Evolutionary conservation across 2,329 filamentous ascomycete genomes (phyloP), one percentile per base, ranked within the genome.

Genomic region (Torrubiella hemipterigena): DNA sequence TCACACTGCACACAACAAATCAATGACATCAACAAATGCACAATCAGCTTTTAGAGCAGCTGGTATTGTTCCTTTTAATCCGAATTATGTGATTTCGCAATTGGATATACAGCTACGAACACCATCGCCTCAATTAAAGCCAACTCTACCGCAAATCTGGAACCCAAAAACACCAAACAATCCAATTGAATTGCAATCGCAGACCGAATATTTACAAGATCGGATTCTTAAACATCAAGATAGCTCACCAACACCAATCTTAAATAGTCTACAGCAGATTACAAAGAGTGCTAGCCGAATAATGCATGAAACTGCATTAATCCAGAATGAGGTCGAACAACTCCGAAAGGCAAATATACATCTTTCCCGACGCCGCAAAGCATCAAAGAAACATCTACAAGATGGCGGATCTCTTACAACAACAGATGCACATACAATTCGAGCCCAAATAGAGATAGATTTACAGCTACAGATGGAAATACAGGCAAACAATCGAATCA

Each of bases 21-120:
- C 41, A 32, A 41, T 55, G 30, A 53, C 40, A 28, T 11, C 34
- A 28, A 31, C 39, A 34, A 55, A 54, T 35, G 46, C 48, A 20
- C 24, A 38, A 29, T 35, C 32, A 47, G 40, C 41, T 32, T 54
- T 55, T 40, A 29, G 37, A 43, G 46, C 42, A 36, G 46, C 49
- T 43, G 38, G 52, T 15, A 38, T 57, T 38, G 38, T 51, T 31
- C 50, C 45, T 38, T 42, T 46, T 27, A 30, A 54, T 39, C 46
- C 45, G 40, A 35, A 51, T 19, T 40, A 32, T 29, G 48, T 54
- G 17, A 28, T 55, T 38, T 50, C 38, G 31, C 52, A 49, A 42
- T 49, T 55, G 37, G 35, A 48, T 32, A 26, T 46, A 9, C 37
- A 37, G 32, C 40, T 45, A 34, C 36, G 34, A 33, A 47, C 43